Evolutionary conservation across 2,329 filamentous ascomycete species (phyloP), one percentile per base, ranked within the genome.

Genomic region (Neurospora sp.): DNA sequence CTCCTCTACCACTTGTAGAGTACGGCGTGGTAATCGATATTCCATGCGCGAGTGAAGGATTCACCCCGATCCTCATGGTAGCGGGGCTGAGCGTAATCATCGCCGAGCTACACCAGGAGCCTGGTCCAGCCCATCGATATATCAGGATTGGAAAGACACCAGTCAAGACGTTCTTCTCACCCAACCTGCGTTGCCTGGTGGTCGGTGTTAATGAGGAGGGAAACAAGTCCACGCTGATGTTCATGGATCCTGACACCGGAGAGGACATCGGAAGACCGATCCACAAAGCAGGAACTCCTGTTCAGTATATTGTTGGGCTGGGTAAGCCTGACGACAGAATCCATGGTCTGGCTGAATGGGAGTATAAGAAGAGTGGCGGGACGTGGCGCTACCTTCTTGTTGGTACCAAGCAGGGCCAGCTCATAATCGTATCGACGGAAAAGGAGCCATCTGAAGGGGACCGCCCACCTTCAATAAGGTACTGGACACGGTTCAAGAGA

Each of bases 351-450:
- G 78, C 85, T 1, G 88, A 92, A 72, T 93, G 91, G 91, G 77
- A 82, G 5, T 88, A 86, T 72, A 79, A 81, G 39, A 86, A 86
- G 69, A 83, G 86, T 43, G 82, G 82, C n/a, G 86, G 85, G 69
- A 83, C 79, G 0, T 91, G 90, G 78, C 83, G 86, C 1, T 90
- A 89, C 75, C 81, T 93, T 39, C 82, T 92, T 15, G 84, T 91
- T 11, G 83, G 86, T 4, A 87, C 86, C 0, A 82, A 82, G 39
- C 79, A 80, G 10, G 88, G 88, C 1, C 81, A 83, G 5, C 79
- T 91, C 13, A 75, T 89, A 23, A 82, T 91, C 8, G 82, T 89
- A 15, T 85, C 86, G 1, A 81, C 85, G 7, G 81, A 83, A 62
- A 77, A 71, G 68, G 73, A 77, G 68, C 28, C 52, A 62, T 36